These are phyloP conservation scores for Priceomyces carsonii DNA, from an alignment of 805 yeast genomes.

Conservation along the genomic window DNA sequence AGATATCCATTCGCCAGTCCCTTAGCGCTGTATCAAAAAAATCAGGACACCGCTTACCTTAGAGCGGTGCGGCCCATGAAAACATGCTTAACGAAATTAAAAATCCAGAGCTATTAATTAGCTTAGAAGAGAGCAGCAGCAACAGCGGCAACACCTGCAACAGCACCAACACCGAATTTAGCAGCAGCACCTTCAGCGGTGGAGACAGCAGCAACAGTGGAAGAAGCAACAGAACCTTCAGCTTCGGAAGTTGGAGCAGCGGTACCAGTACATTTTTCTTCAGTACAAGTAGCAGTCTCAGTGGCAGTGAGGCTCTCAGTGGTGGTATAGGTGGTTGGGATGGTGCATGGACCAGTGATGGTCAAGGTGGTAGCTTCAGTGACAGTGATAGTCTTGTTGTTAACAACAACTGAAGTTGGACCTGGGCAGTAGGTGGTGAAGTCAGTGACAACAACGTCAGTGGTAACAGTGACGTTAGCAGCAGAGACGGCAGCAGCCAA, in stretches of 20 bases:
- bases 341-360: constrained; percentile 85
- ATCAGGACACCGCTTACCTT: too few species aligned
- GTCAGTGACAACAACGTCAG: constrained; percentile 62
- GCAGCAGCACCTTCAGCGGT: constrained; percentile 36
- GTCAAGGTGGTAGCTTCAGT: constrained; percentile 80
- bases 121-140: constrained; percentile 50
- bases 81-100: too few species aligned
- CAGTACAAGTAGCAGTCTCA: constrained; percentile 15
- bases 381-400: constrained; percentile 71
- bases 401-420: constrained; percentile 65
- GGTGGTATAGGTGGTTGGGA: constrained; percentile 47
- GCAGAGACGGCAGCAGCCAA: constrained; percentile 46
- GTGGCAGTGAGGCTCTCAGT: constrained; percentile 17
- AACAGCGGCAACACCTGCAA: constrained; percentile 53
- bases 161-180: constrained; percentile 49
- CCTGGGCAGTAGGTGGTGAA: constrained; percentile 79
- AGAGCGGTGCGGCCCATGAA: too few species aligned
- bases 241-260: constrained; percentile 1
- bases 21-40: constrained; percentile 1
- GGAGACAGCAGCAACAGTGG: constrained; percentile 27
- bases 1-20: not conserved
- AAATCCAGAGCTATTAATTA: constrained; percentile 7
- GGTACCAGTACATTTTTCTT: constrained; percentile 16
- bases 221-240: too few species aligned
- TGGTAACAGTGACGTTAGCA: constrained; percentile 49